These are phyloP conservation scores for Triticum urartu DNA, from an alignment of 176 grass and related monocot species.

Conservation along the genomic window DNA sequence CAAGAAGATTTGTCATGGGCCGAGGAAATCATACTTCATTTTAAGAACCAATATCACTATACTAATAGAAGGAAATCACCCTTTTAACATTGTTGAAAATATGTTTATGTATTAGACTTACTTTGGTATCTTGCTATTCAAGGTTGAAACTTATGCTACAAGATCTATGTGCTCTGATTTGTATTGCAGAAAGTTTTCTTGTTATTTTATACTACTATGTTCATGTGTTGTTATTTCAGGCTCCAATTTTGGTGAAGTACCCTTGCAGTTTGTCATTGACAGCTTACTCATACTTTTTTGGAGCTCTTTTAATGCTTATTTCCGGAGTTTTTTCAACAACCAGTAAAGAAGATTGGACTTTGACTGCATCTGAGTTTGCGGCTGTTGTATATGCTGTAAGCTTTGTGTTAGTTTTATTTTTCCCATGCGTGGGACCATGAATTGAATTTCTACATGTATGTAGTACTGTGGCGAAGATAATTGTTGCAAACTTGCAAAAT, in stretches of 20 bases:
- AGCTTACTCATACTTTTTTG: constrained; percentile 86
- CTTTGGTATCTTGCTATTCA: constrained; percentile 21
- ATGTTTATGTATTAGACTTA: background rate
- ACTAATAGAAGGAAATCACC: background rate
- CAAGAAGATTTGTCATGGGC: constrained; percentile 17
- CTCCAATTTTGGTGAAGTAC: constrained; percentile 74
- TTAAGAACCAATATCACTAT: background rate
- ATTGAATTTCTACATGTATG: constrained; percentile 23
- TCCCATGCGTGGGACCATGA: background rate
- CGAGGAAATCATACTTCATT: background rate
- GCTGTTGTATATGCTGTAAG: constrained; percentile 91
- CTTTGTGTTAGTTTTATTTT: constrained; percentile 18
- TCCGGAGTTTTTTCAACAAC: constrained; percentile 66
- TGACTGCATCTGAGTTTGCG: constrained; percentile 71
- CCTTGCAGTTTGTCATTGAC: constrained; percentile 81
- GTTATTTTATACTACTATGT: background rate
- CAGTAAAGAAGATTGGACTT: constrained; percentile 56
- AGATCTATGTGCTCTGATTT: background rate
- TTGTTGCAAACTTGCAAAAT: background rate
- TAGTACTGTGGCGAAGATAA: background rate
- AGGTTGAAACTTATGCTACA: background rate
- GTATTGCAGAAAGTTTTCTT: constrained; percentile 12
- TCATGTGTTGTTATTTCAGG: constrained; percentile 50
- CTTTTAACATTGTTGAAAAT: background rate
- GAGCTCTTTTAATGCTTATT: constrained; percentile 71